These are phyloP conservation scores for Graphilbum ipis-grandicollis DNA, from an alignment of 2,329 filamentous ascomycete genomes.

Conservation along the genomic window DNA sequence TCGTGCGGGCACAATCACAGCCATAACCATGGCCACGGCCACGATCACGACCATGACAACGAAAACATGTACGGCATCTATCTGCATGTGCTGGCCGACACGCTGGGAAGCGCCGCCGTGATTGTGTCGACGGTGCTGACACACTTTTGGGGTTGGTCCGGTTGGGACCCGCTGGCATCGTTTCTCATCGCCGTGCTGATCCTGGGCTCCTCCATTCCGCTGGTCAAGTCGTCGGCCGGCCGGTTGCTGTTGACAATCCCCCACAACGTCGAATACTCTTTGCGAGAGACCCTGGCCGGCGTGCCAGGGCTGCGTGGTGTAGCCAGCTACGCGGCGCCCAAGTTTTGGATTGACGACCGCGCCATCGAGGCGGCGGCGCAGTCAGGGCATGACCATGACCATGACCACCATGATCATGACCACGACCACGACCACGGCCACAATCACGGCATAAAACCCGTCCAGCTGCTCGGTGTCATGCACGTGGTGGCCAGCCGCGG, in stretches of 20 bases:
- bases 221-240: constrained; percentile 71
- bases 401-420: constrained; percentile 17
- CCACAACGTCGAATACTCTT: constrained; percentile 68
- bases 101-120: constrained; percentile 83
- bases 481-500: constrained; percentile 62
- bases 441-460: constrained; percentile 47
- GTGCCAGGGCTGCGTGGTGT: constrained; percentile 72
- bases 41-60: constrained; percentile 52
- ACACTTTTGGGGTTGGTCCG: constrained; percentile 74
- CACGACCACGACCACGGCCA: constrained; percentile 23
- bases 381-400: no score
- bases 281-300: constrained; percentile 73
- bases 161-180: constrained; percentile 88
- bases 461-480: constrained; percentile 60
- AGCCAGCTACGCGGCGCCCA: constrained; percentile 66
- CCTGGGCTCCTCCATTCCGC: constrained; percentile 75
- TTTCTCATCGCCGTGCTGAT: constrained; percentile 89
- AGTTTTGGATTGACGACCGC: constrained; percentile 81
- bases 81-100: constrained; percentile 86
- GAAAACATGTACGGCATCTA: constrained; percentile 99
- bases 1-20: constrained; percentile 12
- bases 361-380: constrained; percentile 42
- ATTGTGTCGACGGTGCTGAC: constrained; percentile 83
- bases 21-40: constrained; percentile 13
- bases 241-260: constrained; percentile 73